Evolutionary conservation across 2,329 filamentous ascomycete genomes (phyloP), one percentile per base, ranked within the genome.

Genomic region (Phyllosticta citriasiana): DNA sequence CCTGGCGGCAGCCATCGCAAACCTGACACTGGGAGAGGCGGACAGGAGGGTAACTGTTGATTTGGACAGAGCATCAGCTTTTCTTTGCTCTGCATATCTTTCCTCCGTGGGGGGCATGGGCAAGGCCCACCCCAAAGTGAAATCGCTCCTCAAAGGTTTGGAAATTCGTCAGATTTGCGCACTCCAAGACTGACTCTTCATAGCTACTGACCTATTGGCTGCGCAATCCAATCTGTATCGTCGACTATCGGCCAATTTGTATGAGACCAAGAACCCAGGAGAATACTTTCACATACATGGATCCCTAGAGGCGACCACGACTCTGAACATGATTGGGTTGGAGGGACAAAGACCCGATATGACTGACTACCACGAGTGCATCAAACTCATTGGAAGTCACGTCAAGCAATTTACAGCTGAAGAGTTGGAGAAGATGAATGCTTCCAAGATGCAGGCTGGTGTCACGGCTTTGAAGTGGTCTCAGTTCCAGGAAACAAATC

Each of bases 241-340:
- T 9, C 84, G 88, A 63, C 79, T 90, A 72, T 88, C 87, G 10
- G 87, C 87, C 14, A 89, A 89, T 63, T 74, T 90, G 1, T 90
- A 89, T 73, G 79, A 82, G 67, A 89, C 87, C 8, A 85, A 83
- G 69, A 80, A 78, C n/a, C 74, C 78, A 1, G 83, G 81, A n/a
- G 79, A 86, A 68, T 90, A 84, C 67, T 91, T 88, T 68, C 88
- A 91, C 67, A 87, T 90, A 26, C 88, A 90, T 69, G 87, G 88
- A 53, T 90, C 87, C 0, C 74, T 91, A 0, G 87, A 90, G 66
- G 87, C 88, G 3, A 85, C 83, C 9, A 86, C 82, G 7, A 88
- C 86, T 0, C 74, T 90, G 27, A 78, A 82, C 53, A 89, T 89
- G 86, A 81, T 90, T 65, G 87, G 86, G 0, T 73, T 90, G 4